A percentile compares a stretch with the other conserved stretches of the same genome.
Conservation (phyloP, 768 basidiomycete genomes). For the Kwoniella sp. region DNA sequence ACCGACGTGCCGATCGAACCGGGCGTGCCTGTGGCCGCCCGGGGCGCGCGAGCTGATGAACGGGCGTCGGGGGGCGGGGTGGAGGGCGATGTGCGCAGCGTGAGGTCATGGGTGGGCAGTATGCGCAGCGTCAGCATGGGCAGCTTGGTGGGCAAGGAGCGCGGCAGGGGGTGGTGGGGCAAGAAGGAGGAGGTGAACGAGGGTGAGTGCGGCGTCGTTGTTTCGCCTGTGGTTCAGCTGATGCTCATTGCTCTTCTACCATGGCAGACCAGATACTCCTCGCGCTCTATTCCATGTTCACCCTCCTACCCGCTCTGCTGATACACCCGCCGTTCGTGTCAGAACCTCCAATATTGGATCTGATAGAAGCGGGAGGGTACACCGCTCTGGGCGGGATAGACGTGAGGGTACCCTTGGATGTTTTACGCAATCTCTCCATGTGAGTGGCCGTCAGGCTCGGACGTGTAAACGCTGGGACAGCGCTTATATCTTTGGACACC, state of each 20-base stretch:
- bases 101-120: constrained; percentile 49
- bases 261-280: constrained; percentile 37
- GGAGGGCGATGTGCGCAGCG: constrained; percentile 47
- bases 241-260: background rate
- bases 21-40: constrained; percentile 33
- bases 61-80: constrained; percentile 7
- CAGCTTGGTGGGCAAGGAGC: constrained; percentile 13
- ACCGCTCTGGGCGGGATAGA: constrained; percentile 46
- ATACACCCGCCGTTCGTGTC: constrained; percentile 43
- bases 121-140: constrained; percentile 45
- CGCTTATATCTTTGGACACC: background rate
- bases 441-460: constrained; percentile 14
- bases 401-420: constrained; percentile 44
- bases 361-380: constrained; percentile 46
- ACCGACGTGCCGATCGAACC: constrained; percentile 45
- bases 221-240: too few relatives aligned
- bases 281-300: constrained; percentile 44
- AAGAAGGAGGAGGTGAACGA: constrained; percentile 41
- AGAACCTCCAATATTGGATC: constrained; percentile 43
- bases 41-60: constrained; percentile 31
- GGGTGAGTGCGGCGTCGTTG: constrained; percentile 36
- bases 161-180: constrained; percentile 35
- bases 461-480: background rate
- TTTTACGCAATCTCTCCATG: constrained; percentile 43
- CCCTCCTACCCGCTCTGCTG: constrained; percentile 44